phyloP scores from a whole-genome alignment of 371 early-diverging fungal species.

The Mortierella sp. region DNA sequence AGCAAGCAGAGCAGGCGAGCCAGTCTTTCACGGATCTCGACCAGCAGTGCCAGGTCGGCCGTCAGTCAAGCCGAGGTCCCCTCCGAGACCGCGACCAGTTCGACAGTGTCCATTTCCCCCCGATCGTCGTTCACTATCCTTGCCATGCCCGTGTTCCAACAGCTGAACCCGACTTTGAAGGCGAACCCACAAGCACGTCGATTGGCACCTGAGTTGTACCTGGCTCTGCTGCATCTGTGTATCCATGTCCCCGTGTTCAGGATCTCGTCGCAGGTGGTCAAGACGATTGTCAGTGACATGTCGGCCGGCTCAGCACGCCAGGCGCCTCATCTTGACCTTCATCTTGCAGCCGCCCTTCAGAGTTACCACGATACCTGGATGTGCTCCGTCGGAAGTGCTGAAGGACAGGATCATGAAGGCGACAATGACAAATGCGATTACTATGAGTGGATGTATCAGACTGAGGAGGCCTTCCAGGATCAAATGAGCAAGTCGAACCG shows the following conservation, averaged over 20 bases:
- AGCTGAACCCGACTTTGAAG: conserved; percentile 34
- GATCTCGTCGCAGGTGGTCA: conserved; percentile 45
- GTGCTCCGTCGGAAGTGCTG: conserved; percentile 3
- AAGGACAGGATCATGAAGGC: background rate
- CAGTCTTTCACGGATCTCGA: conserved; percentile 2
- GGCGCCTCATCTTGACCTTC: conserved; percentile 21
- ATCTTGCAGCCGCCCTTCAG: conserved; percentile 44
- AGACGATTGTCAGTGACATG: conserved; percentile 47
- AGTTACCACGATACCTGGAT: conserved; percentile 48
- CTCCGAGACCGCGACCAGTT: conserved; percentile 12
- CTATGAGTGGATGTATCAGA: conserved; percentile 43
- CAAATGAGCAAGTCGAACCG: background rate
- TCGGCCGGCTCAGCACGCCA: conserved; percentile 11
- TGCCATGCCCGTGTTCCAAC: conserved; percentile 34
- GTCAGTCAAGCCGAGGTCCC: background rate
- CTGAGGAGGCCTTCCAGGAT: conserved; percentile 31
- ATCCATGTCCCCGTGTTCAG: conserved; percentile 38
- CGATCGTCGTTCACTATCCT: conserved; percentile 31
- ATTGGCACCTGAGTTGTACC: conserved; percentile 31
- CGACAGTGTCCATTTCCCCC: conserved; percentile 28
- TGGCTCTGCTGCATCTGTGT: conserved; percentile 43
- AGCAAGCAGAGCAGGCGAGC: background rate
- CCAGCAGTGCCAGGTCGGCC: conserved; percentile 4
- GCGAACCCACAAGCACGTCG: conserved; percentile 38
- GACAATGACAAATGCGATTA: conserved; percentile 11